Percentiles rank a stretch among this genome's conserved stretches.
These are phyloP conservation scores for Porpolomopsis calyptriformis DNA, from an alignment of 768 basidiomycete species.

Conservation along the genomic window DNA sequence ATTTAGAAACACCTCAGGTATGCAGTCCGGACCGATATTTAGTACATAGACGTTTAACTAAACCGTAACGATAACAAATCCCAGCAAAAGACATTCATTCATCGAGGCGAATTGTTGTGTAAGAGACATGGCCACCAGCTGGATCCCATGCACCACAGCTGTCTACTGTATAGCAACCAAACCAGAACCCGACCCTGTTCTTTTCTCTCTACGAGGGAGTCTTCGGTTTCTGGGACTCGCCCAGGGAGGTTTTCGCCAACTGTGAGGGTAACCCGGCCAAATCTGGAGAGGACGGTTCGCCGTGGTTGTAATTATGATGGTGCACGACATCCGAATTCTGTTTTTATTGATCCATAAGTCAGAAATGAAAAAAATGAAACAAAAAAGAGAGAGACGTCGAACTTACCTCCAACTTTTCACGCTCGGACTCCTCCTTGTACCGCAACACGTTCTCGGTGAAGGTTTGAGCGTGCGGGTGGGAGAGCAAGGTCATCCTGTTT, in stretches of 20 bases:
- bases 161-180: no score
- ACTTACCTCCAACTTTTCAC: constrained; percentile 29
- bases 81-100: no score
- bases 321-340: constrained; percentile 38
- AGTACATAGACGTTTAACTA: no score
- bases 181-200: no score
- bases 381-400: no score
- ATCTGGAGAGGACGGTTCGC: neutral
- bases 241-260: neutral
- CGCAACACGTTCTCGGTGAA: constrained; percentile 50
- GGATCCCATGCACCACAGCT: no score
- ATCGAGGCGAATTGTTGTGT: no score
- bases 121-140: no score
- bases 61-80: no score
- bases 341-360: constrained; percentile 11
- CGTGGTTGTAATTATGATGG: constrained; percentile 29
- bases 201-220: neutral
- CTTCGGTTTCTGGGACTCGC: neutral
- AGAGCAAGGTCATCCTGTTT: constrained; percentile 62
- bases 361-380: neutral
- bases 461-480: constrained; percentile 31
- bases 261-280: neutral
- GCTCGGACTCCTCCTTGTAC: constrained; percentile 77
- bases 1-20: no score
- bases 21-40: no score